Evolutionary conservation across 108 stramenopile species (phyloP).

Genomic region (Chaetoceros tenuissimus): DNA sequence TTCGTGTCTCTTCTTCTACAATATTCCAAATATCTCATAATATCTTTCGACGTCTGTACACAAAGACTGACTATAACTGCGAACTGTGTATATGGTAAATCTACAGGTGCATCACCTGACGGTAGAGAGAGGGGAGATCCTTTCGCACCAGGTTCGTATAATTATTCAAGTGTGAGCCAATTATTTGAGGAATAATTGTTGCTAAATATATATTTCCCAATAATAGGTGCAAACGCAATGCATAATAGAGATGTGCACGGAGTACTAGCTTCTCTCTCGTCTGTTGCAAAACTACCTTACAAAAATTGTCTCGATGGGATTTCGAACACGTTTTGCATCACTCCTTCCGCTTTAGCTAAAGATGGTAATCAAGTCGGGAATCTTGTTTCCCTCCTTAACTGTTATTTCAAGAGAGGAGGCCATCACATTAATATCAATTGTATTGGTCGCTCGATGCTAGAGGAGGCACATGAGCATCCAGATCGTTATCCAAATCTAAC

Average conservation of each 20-base stretch:
- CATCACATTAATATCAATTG: slow-evolving; percentile 66
- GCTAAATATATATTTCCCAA: background rate
- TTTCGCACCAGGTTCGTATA: slow-evolving; percentile 49
- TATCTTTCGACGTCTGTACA: too few relatives aligned
- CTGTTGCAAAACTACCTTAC: slow-evolving; percentile 62
- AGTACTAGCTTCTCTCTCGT: slow-evolving; percentile 48
- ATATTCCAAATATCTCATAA: too few relatives aligned
- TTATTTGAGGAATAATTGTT: background rate
- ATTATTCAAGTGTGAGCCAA: slow-evolving; percentile 10
- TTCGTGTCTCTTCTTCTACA: too few relatives aligned
- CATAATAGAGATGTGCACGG: slow-evolving; percentile 51
- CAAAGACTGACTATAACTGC: slow-evolving; percentile 66
- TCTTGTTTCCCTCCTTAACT: slow-evolving; percentile 46
- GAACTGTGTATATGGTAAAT: slow-evolving; percentile 56
- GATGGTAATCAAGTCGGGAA: slow-evolving; percentile 21
- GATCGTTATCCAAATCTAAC: slow-evolving; percentile 62
- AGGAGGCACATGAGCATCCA: slow-evolving; percentile 54
- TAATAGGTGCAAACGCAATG: slow-evolving; percentile 8
- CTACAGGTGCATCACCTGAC: slow-evolving; percentile 53
- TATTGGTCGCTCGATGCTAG: slow-evolving; percentile 30
- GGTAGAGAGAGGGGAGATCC: slow-evolving; percentile 40
- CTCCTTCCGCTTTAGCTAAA: slow-evolving; percentile 48
- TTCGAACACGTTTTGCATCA: slow-evolving; percentile 56
- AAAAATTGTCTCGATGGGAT: slow-evolving; percentile 56
- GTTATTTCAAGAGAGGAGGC: slow-evolving; percentile 40